Evolutionary conservation across 1,284 basidiomycete genomes (phyloP).

Genomic region (Leccinum proximum): DNA sequence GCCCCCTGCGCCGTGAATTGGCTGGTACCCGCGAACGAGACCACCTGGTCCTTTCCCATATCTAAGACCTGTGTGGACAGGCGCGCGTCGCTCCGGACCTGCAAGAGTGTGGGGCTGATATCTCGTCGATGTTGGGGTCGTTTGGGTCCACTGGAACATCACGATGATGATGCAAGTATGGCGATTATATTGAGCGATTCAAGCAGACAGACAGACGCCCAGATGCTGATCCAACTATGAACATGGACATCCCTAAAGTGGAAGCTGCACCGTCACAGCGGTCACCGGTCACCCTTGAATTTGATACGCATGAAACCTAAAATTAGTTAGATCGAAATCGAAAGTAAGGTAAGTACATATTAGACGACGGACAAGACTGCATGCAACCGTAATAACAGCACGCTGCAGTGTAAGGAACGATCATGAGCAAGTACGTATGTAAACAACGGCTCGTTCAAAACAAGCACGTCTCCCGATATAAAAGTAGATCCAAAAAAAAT

Average conservation of each 20-base stretch:
- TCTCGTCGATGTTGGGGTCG: background rate
- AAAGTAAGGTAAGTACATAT: background rate
- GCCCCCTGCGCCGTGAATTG: slow-evolving; percentile 40
- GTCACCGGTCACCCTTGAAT: no score
- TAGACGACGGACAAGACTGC: background rate
- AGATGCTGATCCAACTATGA: background rate
- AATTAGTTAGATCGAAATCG: no score
- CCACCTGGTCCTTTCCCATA: slow-evolving; percentile 29
- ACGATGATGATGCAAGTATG: background rate
- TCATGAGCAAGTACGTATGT: background rate
- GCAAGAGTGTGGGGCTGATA: background rate
- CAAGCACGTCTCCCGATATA: slow-evolving; percentile 1
- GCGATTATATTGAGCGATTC: background rate
- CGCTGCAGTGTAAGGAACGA: background rate
- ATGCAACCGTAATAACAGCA: background rate
- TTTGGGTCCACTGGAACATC: background rate
- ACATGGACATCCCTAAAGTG: background rate
- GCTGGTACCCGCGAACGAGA: slow-evolving; percentile 43
- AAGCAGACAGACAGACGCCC: background rate
- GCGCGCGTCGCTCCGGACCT: background rate
- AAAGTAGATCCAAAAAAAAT: background rate
- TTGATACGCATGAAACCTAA: no score
- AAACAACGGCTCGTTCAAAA: background rate
- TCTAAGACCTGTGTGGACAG: slow-evolving; percentile 20
- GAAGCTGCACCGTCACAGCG: background rate